Conservation (phyloP, 768 basidiomycete genomes). For the Podaxis sp. region DNA sequence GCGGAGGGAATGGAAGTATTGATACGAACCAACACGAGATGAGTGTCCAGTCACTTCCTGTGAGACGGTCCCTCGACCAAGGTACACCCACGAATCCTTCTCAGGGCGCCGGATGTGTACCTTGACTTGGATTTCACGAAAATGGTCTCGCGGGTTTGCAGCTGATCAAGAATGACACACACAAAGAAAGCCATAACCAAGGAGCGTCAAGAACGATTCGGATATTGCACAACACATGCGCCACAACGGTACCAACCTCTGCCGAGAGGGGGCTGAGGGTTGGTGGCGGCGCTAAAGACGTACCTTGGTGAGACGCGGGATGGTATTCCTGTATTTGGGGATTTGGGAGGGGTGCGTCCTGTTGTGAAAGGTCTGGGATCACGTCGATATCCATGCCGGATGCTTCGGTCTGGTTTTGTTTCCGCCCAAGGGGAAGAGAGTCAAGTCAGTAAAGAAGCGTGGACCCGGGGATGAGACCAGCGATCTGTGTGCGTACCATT, state of each 20-base stretch:
- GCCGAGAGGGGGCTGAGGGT: not conserved
- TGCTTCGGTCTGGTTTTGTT: conserved; percentile 6
- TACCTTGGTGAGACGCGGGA: conserved; percentile 8
- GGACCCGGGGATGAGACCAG: not conserved
- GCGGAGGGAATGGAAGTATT: not conserved
- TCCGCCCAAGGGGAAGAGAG: not conserved
- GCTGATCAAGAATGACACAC: conserved; percentile 3
- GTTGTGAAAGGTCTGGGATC: not conserved
- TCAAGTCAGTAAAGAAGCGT: conserved; percentile 1
- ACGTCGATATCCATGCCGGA: conserved; percentile 10
- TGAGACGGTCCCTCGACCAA: conserved; percentile 72
- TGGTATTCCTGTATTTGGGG: conserved; percentile 7
- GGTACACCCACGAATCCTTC: conserved; percentile 75
- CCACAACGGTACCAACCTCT: not conserved
- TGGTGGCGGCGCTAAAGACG: not conserved
- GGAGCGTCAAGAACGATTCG: not conserved
- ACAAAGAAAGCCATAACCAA: not conserved
- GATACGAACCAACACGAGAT: conserved; percentile 69
- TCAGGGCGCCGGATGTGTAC: conserved; percentile 80
- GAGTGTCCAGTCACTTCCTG: conserved; percentile 74
- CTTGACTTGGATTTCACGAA: conserved; percentile 79
- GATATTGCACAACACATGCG: not conserved
- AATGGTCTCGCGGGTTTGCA: conserved; percentile 43
- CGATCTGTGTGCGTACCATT: not conserved
- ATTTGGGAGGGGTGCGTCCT: conserved; percentile 1